Percentiles rank a stretch among this genome's conserved stretches.
Evolutionary conservation across 345 rosid species (phyloP).

Genomic region (Mangifera indica): DNA sequence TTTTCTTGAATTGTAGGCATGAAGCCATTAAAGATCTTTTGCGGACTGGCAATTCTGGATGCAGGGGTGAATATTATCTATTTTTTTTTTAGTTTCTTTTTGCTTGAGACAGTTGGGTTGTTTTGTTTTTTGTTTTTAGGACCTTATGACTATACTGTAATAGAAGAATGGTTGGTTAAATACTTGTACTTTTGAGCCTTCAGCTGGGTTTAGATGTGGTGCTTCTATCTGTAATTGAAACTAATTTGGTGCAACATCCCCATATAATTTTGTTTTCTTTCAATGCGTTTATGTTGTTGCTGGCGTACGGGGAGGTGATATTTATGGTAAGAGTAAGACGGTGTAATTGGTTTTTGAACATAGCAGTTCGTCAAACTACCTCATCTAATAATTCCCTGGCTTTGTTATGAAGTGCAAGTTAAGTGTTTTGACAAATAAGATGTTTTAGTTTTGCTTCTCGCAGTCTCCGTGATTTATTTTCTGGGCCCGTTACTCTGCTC

Average conservation of each 20-base stretch:
- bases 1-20: constrained; percentile 35
- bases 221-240: constrained; percentile 22
- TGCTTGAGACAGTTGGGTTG: constrained; percentile 21
- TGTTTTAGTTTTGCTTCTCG: too few relatives aligned
- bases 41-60: constrained; percentile 47
- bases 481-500: too few relatives aligned
- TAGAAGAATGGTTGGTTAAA: constrained; percentile 24
- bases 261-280: background rate
- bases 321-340: background rate
- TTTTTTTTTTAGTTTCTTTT: constrained; percentile 14
- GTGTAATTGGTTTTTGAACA: background rate
- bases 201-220: constrained; percentile 14
- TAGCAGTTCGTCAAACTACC: background rate
- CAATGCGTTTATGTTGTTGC: background rate
- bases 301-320: background rate
- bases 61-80: constrained; percentile 65
- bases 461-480: too few relatives aligned
- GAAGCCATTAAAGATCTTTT: constrained; percentile 24
- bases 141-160: constrained; percentile 31
- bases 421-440: too few relatives aligned
- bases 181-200: constrained; percentile 16
- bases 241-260: constrained; percentile 4
- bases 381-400: too few relatives aligned
- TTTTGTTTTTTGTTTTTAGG: constrained; percentile 20
- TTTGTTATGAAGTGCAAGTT: too few relatives aligned